Evolutionary conservation across 768 basidiomycete genomes (phyloP).

Genomic region (Xanthoconium stramineum): DNA sequence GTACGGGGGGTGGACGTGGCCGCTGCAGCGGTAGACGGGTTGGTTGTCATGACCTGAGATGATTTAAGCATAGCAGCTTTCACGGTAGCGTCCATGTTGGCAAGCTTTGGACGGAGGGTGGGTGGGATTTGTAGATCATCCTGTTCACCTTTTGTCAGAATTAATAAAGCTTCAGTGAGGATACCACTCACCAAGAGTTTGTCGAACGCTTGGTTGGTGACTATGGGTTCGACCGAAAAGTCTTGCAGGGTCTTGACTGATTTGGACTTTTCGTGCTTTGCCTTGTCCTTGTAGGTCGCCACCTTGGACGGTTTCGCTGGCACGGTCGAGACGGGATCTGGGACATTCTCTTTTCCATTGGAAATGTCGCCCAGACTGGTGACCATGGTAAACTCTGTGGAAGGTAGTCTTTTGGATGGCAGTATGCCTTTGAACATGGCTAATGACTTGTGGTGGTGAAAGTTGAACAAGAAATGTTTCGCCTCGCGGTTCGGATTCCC

Average conservation of each 20-base stretch:
- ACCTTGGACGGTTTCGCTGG: conserved; percentile 29
- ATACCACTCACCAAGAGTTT: conserved; percentile 62
- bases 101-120: conserved; percentile 72
- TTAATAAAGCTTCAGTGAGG: too few relatives aligned
- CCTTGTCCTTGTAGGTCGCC: conserved; percentile 20
- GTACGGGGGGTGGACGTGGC: conserved; percentile 49
- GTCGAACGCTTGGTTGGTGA: conserved; percentile 74
- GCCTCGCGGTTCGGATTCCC: conserved; percentile 29
- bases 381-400: conserved; percentile 72
- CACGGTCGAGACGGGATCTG: conserved; percentile 35
- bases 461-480: not conserved
- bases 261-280: conserved; percentile 42
- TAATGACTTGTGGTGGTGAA: conserved; percentile 1
- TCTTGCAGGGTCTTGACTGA: conserved; percentile 44
- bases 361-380: conserved; percentile 48
- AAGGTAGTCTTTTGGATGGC: conserved; percentile 62
- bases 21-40: conserved; percentile 29
- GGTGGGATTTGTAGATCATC: conserved; percentile 88
- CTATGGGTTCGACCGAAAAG: conserved; percentile 31
- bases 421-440: conserved; percentile 81
- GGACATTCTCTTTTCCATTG: conserved; percentile 69
- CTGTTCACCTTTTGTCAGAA: conserved; percentile 36
- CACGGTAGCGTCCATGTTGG: conserved; percentile 77
- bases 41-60: conserved; percentile 59
- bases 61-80: conserved; percentile 93